These are phyloP conservation scores for Curvularia eragrostidis DNA, from an alignment of 2,329 filamentous ascomycete genomes.

Conservation along the genomic window DNA sequence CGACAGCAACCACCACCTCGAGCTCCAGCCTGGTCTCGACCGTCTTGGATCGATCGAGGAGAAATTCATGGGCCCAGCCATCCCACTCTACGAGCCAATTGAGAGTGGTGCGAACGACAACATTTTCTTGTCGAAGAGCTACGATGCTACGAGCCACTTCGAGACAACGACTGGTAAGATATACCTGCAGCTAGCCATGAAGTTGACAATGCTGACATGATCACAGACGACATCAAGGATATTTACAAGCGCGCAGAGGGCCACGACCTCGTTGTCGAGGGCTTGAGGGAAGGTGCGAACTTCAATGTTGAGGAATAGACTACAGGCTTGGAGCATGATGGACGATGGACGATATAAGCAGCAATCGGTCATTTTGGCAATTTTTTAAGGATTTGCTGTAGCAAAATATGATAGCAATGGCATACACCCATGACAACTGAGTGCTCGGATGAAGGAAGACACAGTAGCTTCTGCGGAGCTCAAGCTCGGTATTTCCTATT, in stretches of 20 bases:
- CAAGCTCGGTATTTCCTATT: slow-evolving; percentile 23
- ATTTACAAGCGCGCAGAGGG: slow-evolving; percentile 86
- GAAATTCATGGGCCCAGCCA: slow-evolving; percentile 93
- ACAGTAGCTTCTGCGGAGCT: slow-evolving; percentile 15
- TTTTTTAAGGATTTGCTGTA: slow-evolving; percentile 7
- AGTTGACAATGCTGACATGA: slow-evolving; percentile 31
- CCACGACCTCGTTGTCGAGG: slow-evolving; percentile 86
- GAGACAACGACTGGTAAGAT: slow-evolving; percentile 76
- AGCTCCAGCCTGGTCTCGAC: slow-evolving; percentile 90
- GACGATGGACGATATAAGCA: slow-evolving; percentile 12
- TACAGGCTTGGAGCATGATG: not conserved
- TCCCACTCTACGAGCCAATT: slow-evolving; percentile 91
- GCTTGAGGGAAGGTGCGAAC: slow-evolving; percentile 78
- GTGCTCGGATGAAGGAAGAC: not conserved
- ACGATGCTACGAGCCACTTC: slow-evolving; percentile 97
- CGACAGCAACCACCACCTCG: slow-evolving; percentile 90
- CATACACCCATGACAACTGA: slow-evolving; percentile 12
- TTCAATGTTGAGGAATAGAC: slow-evolving; percentile 65
- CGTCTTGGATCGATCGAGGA: slow-evolving; percentile 93
- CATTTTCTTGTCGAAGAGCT: slow-evolving; percentile 98
- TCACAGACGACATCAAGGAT: slow-evolving; percentile 87
- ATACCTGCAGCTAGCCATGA: no score
- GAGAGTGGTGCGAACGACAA: slow-evolving; percentile 84
- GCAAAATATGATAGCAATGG: slow-evolving; percentile 17
- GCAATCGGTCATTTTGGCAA: slow-evolving; percentile 22